A percentile compares a stretch with the other conserved stretches of the same genome.
Evolutionary conservation across 192 early-diverging fungal species (phyloP).

Genomic region (Rhizophagus sp.): DNA sequence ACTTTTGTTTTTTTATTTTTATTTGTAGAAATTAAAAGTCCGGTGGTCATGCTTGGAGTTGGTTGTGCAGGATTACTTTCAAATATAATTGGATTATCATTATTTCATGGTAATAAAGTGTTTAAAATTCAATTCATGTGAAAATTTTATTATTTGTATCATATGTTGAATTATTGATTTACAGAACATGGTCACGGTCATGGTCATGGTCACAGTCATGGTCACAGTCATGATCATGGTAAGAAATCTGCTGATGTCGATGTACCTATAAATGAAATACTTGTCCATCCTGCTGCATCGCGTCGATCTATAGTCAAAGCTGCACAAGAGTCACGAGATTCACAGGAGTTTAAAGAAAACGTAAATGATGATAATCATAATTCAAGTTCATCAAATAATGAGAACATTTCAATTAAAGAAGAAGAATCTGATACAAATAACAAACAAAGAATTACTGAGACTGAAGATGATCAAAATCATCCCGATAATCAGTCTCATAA

Average conservation of each 20-base stretch:
- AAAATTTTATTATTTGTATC: background rate
- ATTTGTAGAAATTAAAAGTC: conserved; percentile 69
- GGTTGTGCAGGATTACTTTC: conserved; percentile 74
- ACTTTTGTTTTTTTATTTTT: no score
- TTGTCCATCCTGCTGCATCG: conserved; percentile 52
- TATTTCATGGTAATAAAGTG: conserved; percentile 69
- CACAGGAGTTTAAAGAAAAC: background rate
- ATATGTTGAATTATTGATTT: conserved; percentile 5
- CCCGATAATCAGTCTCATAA: conserved; percentile 38
- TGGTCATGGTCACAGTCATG: conserved; percentile 53
- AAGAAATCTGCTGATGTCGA: conserved; percentile 8
- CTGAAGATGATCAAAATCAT: conserved; percentile 29
- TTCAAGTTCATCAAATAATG: conserved; percentile 23
- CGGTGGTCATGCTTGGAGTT: conserved; percentile 74
- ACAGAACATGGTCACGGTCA: conserved; percentile 59
- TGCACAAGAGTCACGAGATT: conserved; percentile 35
- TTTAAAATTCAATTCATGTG: background rate
- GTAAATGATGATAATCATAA: conserved; percentile 14
- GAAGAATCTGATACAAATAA: background rate
- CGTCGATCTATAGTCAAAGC: conserved; percentile 54
- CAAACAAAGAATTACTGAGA: conserved; percentile 1
- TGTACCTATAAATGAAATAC: conserved; percentile 40
- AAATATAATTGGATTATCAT: conserved; percentile 78
- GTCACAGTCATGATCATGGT: conserved; percentile 31
- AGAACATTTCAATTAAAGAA: background rate